Conservation (phyloP, 805 yeast genomes). For the Candida alai region DNA sequence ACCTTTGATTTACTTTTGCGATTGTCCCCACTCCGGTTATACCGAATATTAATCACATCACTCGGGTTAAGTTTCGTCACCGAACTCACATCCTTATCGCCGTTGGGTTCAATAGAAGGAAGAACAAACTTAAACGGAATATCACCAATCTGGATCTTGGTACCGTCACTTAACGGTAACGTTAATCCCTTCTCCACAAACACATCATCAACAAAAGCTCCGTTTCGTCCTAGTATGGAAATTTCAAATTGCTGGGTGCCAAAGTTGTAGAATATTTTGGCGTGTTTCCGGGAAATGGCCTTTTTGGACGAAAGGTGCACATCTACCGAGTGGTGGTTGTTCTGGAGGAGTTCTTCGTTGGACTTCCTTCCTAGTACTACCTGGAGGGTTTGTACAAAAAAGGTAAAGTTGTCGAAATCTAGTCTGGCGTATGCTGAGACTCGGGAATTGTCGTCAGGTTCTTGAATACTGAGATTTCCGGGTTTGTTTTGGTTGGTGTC, state of each 20-base stretch:
- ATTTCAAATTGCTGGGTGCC: constrained; percentile 94
- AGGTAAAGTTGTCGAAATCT: constrained; percentile 89
- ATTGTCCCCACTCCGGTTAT: constrained; percentile 41
- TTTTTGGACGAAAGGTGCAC: constrained; percentile 90
- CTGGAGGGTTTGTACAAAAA: constrained; percentile 94
- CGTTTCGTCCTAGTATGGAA: constrained; percentile 89
- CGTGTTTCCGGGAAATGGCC: constrained; percentile 91
- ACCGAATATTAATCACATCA: constrained; percentile 56
- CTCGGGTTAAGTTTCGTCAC: constrained; percentile 47
- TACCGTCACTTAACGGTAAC: constrained; percentile 76
- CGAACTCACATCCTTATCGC: constrained; percentile 22
- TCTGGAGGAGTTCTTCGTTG: constrained; percentile 45
- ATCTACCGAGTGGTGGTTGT: constrained; percentile 75
- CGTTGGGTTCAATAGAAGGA: constrained; percentile 57
- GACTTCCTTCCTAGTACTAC: constrained; percentile 89
- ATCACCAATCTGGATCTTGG: constrained; percentile 89
- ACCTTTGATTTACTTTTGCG: constrained; percentile 13
- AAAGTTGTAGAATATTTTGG: constrained; percentile 92
- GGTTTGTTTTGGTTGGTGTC: neutral
- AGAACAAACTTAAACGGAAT: constrained; percentile 83
- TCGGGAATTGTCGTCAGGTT: constrained; percentile 13
- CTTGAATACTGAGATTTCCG: constrained; percentile 1
- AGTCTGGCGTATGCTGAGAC: constrained; percentile 68
- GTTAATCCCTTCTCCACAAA: constrained; percentile 91
- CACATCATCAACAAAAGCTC: constrained; percentile 90